Percentiles rank a stretch among this genome's conserved stretches.
These are phyloP conservation scores for Trichoderma atrobrunneum DNA, from an alignment of 2,329 filamentous ascomycete species.

Conservation along the genomic window DNA sequence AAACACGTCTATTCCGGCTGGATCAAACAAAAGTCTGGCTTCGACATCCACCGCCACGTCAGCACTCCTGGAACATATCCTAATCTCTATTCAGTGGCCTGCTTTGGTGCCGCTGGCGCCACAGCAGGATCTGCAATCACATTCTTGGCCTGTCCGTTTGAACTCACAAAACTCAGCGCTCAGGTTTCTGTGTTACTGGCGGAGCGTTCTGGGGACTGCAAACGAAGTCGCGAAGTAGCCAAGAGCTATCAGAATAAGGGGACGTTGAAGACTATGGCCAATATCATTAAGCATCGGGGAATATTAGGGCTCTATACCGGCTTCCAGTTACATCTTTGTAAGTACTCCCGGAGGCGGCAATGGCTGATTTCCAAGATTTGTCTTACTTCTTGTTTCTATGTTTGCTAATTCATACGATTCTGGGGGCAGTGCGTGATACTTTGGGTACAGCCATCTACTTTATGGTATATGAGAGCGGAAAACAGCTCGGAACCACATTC, in stretches of 20 bases:
- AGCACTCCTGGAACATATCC: constrained; percentile 69
- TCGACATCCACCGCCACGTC: constrained; percentile 71
- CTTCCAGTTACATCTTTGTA: constrained; percentile 74
- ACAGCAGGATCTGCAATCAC: constrained; percentile 79
- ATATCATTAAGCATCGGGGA: constrained; percentile 73
- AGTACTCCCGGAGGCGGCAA: constrained; percentile 33
- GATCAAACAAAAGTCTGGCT: constrained; percentile 63
- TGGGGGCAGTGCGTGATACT: constrained; percentile 67
- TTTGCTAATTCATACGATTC: constrained; percentile 19
- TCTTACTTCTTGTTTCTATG: neutral
- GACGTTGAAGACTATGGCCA: constrained; percentile 71
- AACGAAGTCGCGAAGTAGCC: constrained; percentile 57
- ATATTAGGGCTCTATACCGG: constrained; percentile 74
- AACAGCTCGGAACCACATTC: constrained; percentile 75
- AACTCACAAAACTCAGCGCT: constrained; percentile 84
- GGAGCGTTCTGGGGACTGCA: constrained; percentile 34
- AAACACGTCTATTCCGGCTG: constrained; percentile 71
- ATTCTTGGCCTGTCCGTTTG: constrained; percentile 79
- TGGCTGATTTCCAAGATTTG: neutral
- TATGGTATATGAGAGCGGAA: constrained; percentile 83
- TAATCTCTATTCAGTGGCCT: constrained; percentile 68
- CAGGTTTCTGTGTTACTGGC: constrained; percentile 80
- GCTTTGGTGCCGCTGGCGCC: constrained; percentile 75
- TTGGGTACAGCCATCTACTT: constrained; percentile 84
- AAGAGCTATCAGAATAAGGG: constrained; percentile 75